Base-by-base conservation (phyloP, 2,329 filamentous ascomycete genomes). In the Aspergillus glaucus region DNA sequence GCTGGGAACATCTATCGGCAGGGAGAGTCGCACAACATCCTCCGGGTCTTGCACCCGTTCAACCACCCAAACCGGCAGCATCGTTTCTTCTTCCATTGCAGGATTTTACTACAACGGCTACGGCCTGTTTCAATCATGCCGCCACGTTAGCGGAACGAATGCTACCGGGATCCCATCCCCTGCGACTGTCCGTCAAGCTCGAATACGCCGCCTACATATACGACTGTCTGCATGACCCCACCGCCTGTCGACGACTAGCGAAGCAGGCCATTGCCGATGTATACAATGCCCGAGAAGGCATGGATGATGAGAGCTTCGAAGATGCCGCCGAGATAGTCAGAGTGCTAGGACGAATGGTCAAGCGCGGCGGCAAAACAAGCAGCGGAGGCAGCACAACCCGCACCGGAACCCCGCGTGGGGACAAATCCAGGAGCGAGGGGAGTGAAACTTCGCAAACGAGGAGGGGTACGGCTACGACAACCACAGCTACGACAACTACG, bases 301-400 rank as follows among this genome's bases (percentile, higher is more conserved):
- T 97, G 82, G 88, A 94, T 50, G 91, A 97, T 62, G 89, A 94
- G 57, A 94, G 93, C 75, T 98, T 96, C 64, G 82, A 87, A 55
- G 93, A 97, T 66, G 89, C 91, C 0, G 90, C 89, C 50, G 87
- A 92, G 61, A 78, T 96, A 10, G 91, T 97, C 7, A 86, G 87
- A 1, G 84, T 93, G 0, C 69, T 97, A 1, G 89, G 88, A 6
- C 88, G 85, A 62, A 93, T 96, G 84, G 88, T 91, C 79, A 91
- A 87, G 70, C 80, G 89, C 44, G 86, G 86, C 6, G 63, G 64
- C 0, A 72, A 71, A 47, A 58, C 62, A 5, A 68, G 65, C 44
- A 70, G 61, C 1, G 61, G 56, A 8, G 63, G 61, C 9, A 65
- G 60, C 43, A 64, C 50, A 9, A 54, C 58, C 4, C 56, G 59